Evolutionary conservation across 208 protist genomes (phyloP).

Genomic region (Leptomonas pyrrhocoris): DNA sequence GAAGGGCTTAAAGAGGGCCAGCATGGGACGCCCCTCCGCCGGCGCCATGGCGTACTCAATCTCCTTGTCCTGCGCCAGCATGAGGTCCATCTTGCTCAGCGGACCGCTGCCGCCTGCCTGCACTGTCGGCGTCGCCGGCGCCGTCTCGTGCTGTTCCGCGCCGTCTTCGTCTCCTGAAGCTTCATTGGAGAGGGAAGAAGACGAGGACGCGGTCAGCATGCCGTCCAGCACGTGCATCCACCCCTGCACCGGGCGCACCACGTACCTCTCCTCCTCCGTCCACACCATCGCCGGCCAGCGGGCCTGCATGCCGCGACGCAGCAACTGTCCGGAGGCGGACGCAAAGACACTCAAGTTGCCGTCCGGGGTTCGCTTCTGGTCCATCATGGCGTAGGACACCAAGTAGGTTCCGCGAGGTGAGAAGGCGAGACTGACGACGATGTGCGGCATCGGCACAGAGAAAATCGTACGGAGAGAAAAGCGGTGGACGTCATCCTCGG

Average conservation of each 20-base stretch:
- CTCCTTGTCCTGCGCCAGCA: constrained; percentile 82
- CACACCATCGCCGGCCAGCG: constrained; percentile 85
- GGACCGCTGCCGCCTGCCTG: constrained; percentile 13
- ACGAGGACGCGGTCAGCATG: constrained; percentile 26
- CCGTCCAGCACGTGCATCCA: constrained; percentile 78
- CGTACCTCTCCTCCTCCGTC: constrained; percentile 62
- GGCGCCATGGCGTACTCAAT: constrained; percentile 68
- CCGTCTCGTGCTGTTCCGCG: neutral
- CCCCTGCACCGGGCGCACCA: constrained; percentile 72
- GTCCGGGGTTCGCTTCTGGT: constrained; percentile 72
- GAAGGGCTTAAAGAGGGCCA: constrained; percentile 85
- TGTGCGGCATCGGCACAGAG: constrained; percentile 62
- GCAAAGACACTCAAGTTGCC: constrained; percentile 82
- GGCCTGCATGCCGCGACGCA: constrained; percentile 77
- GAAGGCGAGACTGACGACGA: constrained; percentile 69
- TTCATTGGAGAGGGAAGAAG: constrained; percentile 14
- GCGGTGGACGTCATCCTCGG: constrained; percentile 15
- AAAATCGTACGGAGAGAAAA: constrained; percentile 56
- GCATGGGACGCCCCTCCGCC: constrained; percentile 49
- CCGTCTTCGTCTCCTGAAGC: constrained; percentile 13
- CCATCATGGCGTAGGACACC: constrained; percentile 82
- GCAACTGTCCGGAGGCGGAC: constrained; percentile 43
- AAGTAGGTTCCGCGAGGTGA: constrained; percentile 72
- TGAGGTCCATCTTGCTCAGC: constrained; percentile 77
- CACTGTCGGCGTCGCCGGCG: neutral